These are phyloP conservation scores for Pyrenophora seminiperda DNA, from an alignment of 2,329 filamentous ascomycete genomes.

Conservation along the genomic window DNA sequence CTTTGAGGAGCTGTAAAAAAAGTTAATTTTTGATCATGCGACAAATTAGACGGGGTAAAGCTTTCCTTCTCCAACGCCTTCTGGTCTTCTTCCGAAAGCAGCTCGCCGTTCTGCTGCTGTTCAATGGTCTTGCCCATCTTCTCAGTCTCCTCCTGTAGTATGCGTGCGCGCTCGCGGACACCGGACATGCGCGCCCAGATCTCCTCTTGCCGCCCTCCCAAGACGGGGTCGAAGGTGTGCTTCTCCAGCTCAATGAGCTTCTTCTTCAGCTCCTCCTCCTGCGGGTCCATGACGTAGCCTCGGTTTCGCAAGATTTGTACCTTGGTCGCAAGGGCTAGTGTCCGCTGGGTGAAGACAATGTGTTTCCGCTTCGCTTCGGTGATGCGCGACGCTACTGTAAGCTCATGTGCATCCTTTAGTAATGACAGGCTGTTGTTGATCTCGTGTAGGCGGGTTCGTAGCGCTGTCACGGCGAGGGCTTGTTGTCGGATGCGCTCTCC, in stretches of 20 bases:
- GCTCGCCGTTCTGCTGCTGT: slow-evolving; percentile 53
- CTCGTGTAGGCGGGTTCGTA: slow-evolving; percentile 75
- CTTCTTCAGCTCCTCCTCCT: slow-evolving; percentile 77
- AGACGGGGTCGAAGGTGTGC: slow-evolving; percentile 72
- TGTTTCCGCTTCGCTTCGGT: slow-evolving; percentile 75
- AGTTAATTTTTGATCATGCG: slow-evolving; percentile 27
- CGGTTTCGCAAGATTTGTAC: slow-evolving; percentile 81
- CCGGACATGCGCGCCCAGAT: slow-evolving; percentile 82
- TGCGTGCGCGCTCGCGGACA: slow-evolving; percentile 72
- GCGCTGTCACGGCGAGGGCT: slow-evolving; percentile 69
- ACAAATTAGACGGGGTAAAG: neutral
- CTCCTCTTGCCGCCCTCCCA: slow-evolving; percentile 78
- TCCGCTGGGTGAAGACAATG: slow-evolving; percentile 72
- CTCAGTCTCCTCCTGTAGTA: slow-evolving; percentile 74
- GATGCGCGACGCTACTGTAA: slow-evolving; percentile 74
- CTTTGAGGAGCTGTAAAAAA: slow-evolving; percentile 68
- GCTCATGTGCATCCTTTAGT: slow-evolving; percentile 76
- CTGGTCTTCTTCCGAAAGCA: slow-evolving; percentile 72
- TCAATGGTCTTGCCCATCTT: slow-evolving; percentile 60
- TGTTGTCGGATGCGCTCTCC: slow-evolving; percentile 75
- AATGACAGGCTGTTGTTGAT: slow-evolving; percentile 76
- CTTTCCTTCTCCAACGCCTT: slow-evolving; percentile 75
- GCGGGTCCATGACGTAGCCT: slow-evolving; percentile 77
- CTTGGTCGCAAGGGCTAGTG: slow-evolving; percentile 74
- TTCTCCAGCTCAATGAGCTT: slow-evolving; percentile 73